These are phyloP conservation scores for Hyaloperonospora brassicae DNA, from an alignment of 352 stramenopile genomes.

Conservation along the genomic window DNA sequence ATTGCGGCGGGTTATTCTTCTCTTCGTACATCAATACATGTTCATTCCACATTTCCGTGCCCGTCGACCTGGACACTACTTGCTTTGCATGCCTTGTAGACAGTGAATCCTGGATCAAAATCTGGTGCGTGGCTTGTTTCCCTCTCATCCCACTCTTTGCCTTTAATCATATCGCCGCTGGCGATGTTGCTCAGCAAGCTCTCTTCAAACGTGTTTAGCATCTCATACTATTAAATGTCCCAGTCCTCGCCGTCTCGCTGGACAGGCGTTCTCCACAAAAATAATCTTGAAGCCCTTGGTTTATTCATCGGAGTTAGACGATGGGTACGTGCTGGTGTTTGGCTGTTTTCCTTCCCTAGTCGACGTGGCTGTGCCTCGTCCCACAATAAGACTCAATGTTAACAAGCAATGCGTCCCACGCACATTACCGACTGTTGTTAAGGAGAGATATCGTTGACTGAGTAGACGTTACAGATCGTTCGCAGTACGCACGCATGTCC, in stretches of 20 bases:
- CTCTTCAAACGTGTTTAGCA: conserved; percentile 15
- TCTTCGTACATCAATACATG: conserved; percentile 7
- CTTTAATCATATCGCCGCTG: not conserved
- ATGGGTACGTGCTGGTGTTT: conserved; percentile 7
- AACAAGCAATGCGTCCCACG: too few species aligned
- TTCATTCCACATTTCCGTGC: conserved; percentile 12
- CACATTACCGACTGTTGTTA: not conserved
- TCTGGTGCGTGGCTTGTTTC: conserved; percentile 3
- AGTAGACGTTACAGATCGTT: too few species aligned
- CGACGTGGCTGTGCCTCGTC: not conserved
- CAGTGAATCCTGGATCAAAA: conserved; percentile 7
- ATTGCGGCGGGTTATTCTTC: not conserved
- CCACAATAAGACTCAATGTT: not conserved
- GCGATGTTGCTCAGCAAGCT: conserved; percentile 3
- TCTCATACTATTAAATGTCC: conserved; percentile 12
- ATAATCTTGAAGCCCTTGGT: conserved; percentile 3
- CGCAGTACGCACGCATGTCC: too few species aligned
- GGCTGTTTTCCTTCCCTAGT: not conserved
- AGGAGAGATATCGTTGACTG: not conserved
- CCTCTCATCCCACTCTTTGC: conserved; percentile 4
- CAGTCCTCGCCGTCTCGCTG: conserved; percentile 11
- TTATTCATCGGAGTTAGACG: conserved; percentile 4
- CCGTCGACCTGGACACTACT: conserved; percentile 9
- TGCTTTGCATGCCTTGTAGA: conserved; percentile 8
- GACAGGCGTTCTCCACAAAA: conserved; percentile 3